Conservation (phyloP, 345 rosid species). For the Lumnitzera racemosa region DNA sequence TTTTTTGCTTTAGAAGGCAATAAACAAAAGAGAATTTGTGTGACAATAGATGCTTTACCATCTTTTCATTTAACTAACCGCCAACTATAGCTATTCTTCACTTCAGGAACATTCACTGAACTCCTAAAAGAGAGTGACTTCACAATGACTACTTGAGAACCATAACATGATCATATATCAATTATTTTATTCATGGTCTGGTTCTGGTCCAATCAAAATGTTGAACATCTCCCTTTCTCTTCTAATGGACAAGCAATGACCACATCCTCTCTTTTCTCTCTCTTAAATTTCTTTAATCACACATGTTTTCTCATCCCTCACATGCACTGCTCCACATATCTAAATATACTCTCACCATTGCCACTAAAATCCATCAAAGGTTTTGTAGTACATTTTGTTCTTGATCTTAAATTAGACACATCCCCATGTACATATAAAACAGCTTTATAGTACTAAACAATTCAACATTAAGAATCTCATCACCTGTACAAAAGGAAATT, state of each 20-base stretch:
- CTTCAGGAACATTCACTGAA: too few species aligned
- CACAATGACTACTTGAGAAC: background rate
- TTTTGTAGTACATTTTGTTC: background rate
- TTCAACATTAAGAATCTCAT: constrained; percentile 1
- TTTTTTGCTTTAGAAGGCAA: too few species aligned
- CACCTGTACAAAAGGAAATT: background rate
- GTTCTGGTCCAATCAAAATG: constrained; percentile 10
- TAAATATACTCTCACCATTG: constrained; percentile 10
- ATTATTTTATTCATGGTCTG: background rate
- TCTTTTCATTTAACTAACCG: too few species aligned
- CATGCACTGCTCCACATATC: constrained; percentile 7
- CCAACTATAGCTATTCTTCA: too few species aligned
- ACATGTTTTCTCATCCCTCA: background rate
- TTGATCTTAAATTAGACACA: background rate
- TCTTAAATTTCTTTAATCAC: too few species aligned
- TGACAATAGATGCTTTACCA: too few species aligned
- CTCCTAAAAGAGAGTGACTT: constrained; percentile 1
- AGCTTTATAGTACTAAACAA: background rate
- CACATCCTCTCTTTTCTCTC: constrained; percentile 5
- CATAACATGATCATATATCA: background rate
- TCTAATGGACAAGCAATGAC: constrained; percentile 10
- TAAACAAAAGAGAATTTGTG: too few species aligned
- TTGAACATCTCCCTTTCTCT: constrained; percentile 1
- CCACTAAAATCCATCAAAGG: background rate
- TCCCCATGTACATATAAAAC: background rate